These are phyloP conservation scores for Melocanna baccifera DNA, from an alignment of 176 grass and related monocot genomes.

Conservation along the genomic window DNA sequence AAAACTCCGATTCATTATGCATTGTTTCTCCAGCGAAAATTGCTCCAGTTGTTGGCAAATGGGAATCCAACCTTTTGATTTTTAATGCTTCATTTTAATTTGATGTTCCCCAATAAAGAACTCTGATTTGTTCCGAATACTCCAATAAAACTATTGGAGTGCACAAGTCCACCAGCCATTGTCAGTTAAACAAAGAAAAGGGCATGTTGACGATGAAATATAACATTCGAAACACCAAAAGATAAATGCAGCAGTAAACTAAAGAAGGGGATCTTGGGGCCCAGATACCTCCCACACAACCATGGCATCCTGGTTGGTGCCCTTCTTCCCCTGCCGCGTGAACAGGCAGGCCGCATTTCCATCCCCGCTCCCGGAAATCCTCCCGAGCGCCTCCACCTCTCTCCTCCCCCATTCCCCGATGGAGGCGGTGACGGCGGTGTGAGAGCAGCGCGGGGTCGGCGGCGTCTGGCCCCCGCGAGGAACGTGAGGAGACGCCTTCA, in stretches of 20 bases:
- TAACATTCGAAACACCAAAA: not conserved
- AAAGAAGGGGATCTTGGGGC: not conserved
- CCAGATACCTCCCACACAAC: conserved; percentile 67
- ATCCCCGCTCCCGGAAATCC: conserved; percentile 42
- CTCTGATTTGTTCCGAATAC: not conserved
- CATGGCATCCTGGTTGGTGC: conserved; percentile 82
- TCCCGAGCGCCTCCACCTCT: conserved; percentile 25
- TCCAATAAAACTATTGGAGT: not conserved
- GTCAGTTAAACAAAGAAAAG: not conserved
- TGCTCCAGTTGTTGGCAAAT: not conserved
- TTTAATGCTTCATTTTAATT: not conserved
- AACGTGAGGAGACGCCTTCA: no score
- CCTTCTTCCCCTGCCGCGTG: conserved; percentile 74
- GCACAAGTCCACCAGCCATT: not conserved
- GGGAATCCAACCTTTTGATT: not conserved
- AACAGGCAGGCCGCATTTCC: conserved; percentile 52
- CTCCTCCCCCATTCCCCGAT: not conserved
- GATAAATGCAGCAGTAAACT: not conserved
- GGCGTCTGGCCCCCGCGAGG: no score
- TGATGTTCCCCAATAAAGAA: not conserved
- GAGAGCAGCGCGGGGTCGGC: no score
- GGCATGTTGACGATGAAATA: not conserved
- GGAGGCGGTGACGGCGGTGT: no score
- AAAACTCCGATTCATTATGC: not conserved
- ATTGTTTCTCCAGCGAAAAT: not conserved